Conservation (phyloP, 1,139 yeast genomes). For the Kurtzmaniella quercitrusa region DNA sequence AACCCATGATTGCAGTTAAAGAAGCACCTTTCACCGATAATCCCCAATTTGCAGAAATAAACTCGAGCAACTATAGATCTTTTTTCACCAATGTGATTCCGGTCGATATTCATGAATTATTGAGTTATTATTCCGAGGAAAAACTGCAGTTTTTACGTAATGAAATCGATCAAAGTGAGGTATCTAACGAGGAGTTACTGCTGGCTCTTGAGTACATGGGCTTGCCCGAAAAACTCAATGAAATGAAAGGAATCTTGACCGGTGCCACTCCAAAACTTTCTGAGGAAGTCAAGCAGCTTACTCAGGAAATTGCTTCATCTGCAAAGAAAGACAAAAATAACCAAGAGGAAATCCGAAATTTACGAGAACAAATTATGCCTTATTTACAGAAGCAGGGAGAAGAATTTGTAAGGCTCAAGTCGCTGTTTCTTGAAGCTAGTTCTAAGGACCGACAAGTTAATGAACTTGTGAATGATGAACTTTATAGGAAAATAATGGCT, state of each 20-base stretch:
- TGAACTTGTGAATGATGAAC: constrained; percentile 23
- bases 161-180: constrained; percentile 71
- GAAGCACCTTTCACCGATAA: constrained; percentile 48
- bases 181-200: constrained; percentile 73
- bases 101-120: constrained; percentile 77
- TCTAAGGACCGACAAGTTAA: constrained; percentile 60
- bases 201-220: constrained; percentile 79
- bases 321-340: constrained; percentile 22
- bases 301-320: constrained; percentile 24
- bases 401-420: constrained; percentile 55
- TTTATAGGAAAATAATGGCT: constrained; percentile 27
- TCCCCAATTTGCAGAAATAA: constrained; percentile 33
- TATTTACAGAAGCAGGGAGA: constrained; percentile 23
- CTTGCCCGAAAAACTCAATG: constrained; percentile 63
- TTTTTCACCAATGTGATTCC: constrained; percentile 83
- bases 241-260: constrained; percentile 42
- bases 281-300: constrained; percentile 16
- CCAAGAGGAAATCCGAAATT: constrained; percentile 19
- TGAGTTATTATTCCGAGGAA: constrained; percentile 85
- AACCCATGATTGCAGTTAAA: constrained; percentile 76
- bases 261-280: constrained; percentile 13
- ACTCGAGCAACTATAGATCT: constrained; percentile 51
- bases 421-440: constrained; percentile 65
- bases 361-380: constrained; percentile 39
- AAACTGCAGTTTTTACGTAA: constrained; percentile 73